Evolutionary conservation across 108 stramenopile species (phyloP).

Genomic region (Nitzschia putrida): DNA sequence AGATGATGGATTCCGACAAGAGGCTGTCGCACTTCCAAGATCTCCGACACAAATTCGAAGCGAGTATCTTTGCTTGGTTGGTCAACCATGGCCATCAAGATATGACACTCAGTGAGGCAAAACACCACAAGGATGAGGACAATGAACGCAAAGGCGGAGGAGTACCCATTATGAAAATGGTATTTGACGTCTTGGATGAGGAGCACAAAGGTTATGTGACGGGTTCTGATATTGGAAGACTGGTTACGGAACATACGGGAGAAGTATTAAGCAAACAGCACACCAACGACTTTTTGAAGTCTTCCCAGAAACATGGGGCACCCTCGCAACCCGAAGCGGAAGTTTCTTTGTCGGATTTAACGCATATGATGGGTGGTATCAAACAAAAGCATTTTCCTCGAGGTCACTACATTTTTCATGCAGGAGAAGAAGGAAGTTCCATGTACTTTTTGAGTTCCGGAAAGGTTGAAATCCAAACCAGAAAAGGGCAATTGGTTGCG

Average conservation of each 20-base stretch:
- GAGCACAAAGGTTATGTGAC: slow-evolving; percentile 75
- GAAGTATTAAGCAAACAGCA: slow-evolving; percentile 43
- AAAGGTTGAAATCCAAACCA: slow-evolving; percentile 74
- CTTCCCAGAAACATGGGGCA: slow-evolving; percentile 19
- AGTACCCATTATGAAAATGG: slow-evolving; percentile 66
- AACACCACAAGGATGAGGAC: slow-evolving; percentile 13
- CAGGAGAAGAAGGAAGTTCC: slow-evolving; percentile 76
- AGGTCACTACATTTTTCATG: slow-evolving; percentile 78
- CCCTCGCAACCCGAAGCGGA: slow-evolving; percentile 30
- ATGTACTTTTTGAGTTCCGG: slow-evolving; percentile 89
- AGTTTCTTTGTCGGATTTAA: slow-evolving; percentile 69
- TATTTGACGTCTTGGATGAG: slow-evolving; percentile 77
- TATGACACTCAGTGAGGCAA: slow-evolving; percentile 48
- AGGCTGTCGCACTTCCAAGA: slow-evolving; percentile 72
- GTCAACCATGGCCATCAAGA: slow-evolving; percentile 59
- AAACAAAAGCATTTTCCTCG: slow-evolving; percentile 71
- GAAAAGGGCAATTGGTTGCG: slow-evolving; percentile 71
- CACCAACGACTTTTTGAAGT: slow-evolving; percentile 51
- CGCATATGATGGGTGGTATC: slow-evolving; percentile 60
- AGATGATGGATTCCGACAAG: slow-evolving; percentile 72
- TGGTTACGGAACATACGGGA: slow-evolving; percentile 66
- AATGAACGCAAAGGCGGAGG: slow-evolving; percentile 33
- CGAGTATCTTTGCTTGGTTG: slow-evolving; percentile 74
- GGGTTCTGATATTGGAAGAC: slow-evolving; percentile 63
- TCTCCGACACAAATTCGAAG: slow-evolving; percentile 60